Percentiles rank a stretch among this genome's conserved stretches.
phyloP scores from a whole-genome alignment of 1,284 basidiomycete species.

The Boletus austroedulis region DNA sequence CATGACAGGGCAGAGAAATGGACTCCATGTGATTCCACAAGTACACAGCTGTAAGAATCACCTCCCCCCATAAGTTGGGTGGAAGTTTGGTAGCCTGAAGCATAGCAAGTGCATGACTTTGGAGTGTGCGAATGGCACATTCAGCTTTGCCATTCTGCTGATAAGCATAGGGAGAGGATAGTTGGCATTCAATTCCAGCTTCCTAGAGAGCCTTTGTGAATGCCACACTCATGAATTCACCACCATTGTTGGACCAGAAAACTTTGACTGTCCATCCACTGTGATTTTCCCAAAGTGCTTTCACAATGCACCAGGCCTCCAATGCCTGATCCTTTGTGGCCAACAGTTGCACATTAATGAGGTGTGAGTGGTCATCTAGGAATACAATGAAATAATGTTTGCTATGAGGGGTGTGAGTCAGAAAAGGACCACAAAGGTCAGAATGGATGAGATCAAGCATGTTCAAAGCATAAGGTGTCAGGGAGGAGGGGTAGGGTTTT shows the following conservation, averaged over 20 bases:
- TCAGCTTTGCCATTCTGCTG: not conserved
- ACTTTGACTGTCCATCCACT: not conserved
- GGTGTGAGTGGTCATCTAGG: not conserved
- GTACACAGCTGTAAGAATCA: not conserved
- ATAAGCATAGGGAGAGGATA: not conserved
- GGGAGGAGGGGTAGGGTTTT: not conserved
- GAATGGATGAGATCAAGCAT: not conserved
- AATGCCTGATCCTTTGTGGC: not conserved
- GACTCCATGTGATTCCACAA: not conserved
- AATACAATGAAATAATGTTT: slow-evolving; percentile 1
- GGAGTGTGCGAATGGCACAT: not conserved
- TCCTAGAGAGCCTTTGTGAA: not conserved
- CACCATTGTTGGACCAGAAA: not conserved
- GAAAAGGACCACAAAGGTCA: not conserved
- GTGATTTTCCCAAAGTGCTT: not conserved
- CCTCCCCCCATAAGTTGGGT: not conserved
- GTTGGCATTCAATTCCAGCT: not conserved
- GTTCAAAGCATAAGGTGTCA: not conserved
- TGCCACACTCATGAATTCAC: not conserved
- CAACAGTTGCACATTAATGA: not conserved
- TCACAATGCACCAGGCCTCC: not conserved
- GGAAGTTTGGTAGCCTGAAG: not conserved
- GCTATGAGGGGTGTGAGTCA: not conserved
- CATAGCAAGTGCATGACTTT: not conserved
- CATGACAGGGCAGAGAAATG: too few relatives aligned